Percentiles rank a stretch among this genome's conserved stretches.
Evolutionary conservation across 805 yeast species (phyloP).

Genomic region (Zygotorulaspora chibaensis): DNA sequence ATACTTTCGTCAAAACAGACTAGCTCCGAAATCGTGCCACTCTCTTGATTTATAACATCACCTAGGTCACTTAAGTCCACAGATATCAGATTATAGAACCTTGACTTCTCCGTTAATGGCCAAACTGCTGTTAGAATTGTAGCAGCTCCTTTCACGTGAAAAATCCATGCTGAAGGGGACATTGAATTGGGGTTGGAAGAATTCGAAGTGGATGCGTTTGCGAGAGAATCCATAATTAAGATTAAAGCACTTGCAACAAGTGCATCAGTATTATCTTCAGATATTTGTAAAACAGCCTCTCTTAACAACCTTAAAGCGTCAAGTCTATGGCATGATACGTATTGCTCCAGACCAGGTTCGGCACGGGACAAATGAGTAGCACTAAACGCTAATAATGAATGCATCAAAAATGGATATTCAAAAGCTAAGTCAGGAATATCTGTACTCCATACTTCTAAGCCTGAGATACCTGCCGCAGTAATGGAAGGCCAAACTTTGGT

Average conservation of each 20-base stretch:
- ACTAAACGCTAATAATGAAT: constrained; percentile 81
- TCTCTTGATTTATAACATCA: constrained; percentile 43
- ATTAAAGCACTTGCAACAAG: constrained; percentile 88
- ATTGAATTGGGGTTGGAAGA: constrained; percentile 40
- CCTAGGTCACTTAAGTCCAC: constrained; percentile 89
- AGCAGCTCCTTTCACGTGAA: constrained; percentile 95
- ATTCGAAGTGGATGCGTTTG: constrained; percentile 69
- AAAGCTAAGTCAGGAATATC: constrained; percentile 88
- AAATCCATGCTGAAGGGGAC: constrained; percentile 95
- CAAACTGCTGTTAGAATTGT: constrained; percentile 94
- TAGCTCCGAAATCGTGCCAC: constrained; percentile 48
- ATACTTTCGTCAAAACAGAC: constrained; percentile 84
- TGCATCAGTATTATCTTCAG: constrained; percentile 85
- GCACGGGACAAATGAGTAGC: constrained; percentile 86
- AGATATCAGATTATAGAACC: constrained; percentile 68
- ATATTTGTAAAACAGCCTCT: constrained; percentile 80
- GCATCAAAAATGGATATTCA: constrained; percentile 86
- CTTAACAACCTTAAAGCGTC: constrained; percentile 78
- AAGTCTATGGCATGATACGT: constrained; percentile 81
- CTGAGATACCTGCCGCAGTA: constrained; percentile 86
- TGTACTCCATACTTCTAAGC: constrained; percentile 72
- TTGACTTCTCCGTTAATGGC: constrained; percentile 70
- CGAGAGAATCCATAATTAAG: constrained; percentile 87
- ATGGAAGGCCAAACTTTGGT: constrained; percentile 81
- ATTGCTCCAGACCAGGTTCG: constrained; percentile 69